A percentile compares a stretch with the other conserved stretches of the same genome.
These are phyloP conservation scores for Phytopythium montanum DNA, from an alignment of 352 stramenopile genomes.

Conservation along the genomic window DNA sequence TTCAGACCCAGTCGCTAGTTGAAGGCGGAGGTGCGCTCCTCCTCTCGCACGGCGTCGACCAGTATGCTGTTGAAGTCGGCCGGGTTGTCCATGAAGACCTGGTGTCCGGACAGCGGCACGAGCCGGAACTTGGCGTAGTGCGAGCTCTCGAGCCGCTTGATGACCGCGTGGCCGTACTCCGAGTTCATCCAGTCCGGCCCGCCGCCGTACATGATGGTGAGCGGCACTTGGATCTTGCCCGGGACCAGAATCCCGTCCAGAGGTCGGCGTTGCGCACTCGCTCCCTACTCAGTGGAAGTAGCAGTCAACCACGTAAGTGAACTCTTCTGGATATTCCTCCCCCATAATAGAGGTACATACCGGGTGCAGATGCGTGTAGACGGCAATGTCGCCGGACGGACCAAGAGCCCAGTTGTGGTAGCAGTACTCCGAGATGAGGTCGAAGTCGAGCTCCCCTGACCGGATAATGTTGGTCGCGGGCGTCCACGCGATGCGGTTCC, in stretches of 20 bases:
- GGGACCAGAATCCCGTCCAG: conserved; percentile 53
- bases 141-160: conserved; percentile 48
- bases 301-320: neutral
- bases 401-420: conserved; percentile 84
- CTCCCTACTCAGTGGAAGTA: conserved; percentile 23
- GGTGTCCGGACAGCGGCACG: conserved; percentile 64
- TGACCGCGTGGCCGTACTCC: conserved; percentile 51
- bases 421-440: conserved; percentile 66
- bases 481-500: conserved; percentile 54
- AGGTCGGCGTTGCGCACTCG: conserved; percentile 42
- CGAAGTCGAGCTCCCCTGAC: conserved; percentile 62
- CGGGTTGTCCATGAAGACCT: conserved; percentile 88
- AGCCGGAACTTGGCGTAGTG: conserved; percentile 68
- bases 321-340: too few relatives aligned
- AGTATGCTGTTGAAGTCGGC: conserved; percentile 71
- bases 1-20: too few relatives aligned
- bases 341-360: conserved; percentile 13
- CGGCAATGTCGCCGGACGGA: conserved; percentile 60
- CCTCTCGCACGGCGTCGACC: conserved; percentile 59
- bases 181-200: conserved; percentile 81
- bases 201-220: conserved; percentile 79
- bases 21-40: conserved; percentile 39
- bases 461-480: conserved; percentile 71
- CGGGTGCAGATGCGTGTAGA: conserved; percentile 76
- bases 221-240: conserved; percentile 47